Evolutionary conservation across 805 yeast species (phyloP), one percentile per base, ranked within the genome.

Genomic region (Wickerhamomyces sydowiorum): DNA sequence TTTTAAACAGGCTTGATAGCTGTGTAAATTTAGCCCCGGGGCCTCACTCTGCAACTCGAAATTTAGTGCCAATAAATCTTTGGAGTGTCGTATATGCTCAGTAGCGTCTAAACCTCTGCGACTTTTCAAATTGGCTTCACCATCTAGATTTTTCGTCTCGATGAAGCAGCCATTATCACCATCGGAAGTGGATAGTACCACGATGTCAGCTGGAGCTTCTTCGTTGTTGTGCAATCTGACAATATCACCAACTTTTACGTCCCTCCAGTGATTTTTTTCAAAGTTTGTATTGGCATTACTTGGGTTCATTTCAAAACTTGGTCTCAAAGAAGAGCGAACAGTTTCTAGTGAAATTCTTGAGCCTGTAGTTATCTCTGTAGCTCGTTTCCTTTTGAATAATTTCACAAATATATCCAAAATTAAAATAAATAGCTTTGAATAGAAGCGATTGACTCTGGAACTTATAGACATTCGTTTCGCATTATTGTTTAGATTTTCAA

Each of bases 71-170:
- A 69, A 62, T 32, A 76, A 57, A 46, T 76, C 80, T 43, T 66
- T 64, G 2, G 75, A 60, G 37, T 68, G 72, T 43, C 69, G 64
- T 12, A 75, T 66, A 28, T 63, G 65, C 9, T 75, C 60, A 30
- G 82, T 72, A 51, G 78, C 75, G 52, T 80, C 77, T 49, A 85
- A 60, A 7, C 89, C 82, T 57, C 80, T 84, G 52, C 82, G 80
- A 36, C 81, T 79, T 61, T 85, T 85, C 61, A 86, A 66, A 51
- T 84, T 85, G 2, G 93, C 77, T 55, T 78, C 83, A 61, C 95
- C 93, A 62, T 85, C 95, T 49, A 85, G 68, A 60, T 85, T 85
- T 54, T 84, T 85, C 0, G 95, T 85, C 58, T 85, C 95, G 15
- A 84, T 78, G 52, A 78, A 54, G 62, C 90, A 83, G 38, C 74